Evolutionary conservation across 306 rosid species (phyloP).

Genomic region (Castanospermum australe): DNA sequence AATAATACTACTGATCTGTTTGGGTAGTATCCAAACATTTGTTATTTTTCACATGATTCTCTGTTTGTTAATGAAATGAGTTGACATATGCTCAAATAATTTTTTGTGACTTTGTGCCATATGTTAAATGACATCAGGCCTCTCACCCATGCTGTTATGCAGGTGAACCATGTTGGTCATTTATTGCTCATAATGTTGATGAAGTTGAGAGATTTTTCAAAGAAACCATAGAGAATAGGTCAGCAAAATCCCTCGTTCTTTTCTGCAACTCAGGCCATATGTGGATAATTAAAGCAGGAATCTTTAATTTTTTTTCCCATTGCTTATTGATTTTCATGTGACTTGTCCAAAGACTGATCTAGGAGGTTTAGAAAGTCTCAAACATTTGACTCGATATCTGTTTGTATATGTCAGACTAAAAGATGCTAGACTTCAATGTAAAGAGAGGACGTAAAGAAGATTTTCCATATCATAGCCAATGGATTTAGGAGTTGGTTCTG

Average conservation of each 20-base stretch:
- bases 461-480: not conserved
- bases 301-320: not conserved
- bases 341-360: not conserved
- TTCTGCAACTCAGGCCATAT: not conserved
- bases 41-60: constrained; percentile 8
- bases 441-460: not conserved
- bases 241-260: constrained; percentile 14
- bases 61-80: not conserved
- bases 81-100: constrained; percentile 8
- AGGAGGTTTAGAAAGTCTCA: constrained; percentile 1
- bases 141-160: constrained; percentile 33
- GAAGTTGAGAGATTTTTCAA: constrained; percentile 85
- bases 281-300: not conserved
- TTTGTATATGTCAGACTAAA: constrained; percentile 14
- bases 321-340: not conserved
- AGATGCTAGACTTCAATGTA: not conserved
- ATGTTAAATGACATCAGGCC: constrained; percentile 5
- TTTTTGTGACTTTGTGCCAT: not conserved
- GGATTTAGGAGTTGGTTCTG: constrained; percentile 11
- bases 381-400: not conserved
- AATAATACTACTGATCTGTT: not conserved
- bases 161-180: constrained; percentile 92
- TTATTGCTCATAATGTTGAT: constrained; percentile 68
- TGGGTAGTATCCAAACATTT: constrained; percentile 12
- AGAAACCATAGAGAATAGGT: constrained; percentile 90